Percentiles rank a stretch among this genome's conserved stretches.
Evolutionary conservation across 2,329 filamentous ascomycete species (phyloP).

Genomic region (Penicillium sp.): DNA sequence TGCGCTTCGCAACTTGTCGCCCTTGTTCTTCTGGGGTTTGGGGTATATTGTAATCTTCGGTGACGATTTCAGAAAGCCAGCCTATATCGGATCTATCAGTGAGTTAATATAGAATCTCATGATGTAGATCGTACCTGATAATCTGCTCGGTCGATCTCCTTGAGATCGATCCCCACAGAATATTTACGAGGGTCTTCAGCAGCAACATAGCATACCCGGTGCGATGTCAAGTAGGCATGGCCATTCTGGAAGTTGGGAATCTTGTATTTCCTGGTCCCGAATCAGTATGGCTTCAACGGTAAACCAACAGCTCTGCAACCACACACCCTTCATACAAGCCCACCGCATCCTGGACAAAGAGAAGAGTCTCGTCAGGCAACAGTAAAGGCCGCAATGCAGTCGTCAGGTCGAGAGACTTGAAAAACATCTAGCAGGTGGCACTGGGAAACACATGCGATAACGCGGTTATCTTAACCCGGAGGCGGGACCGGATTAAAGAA

Average conservation of each 20-base stretch:
- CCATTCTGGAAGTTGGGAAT: slow-evolving; percentile 91
- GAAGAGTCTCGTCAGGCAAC: slow-evolving; percentile 85
- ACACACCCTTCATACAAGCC: slow-evolving; percentile 94
- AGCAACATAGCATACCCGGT: slow-evolving; percentile 93
- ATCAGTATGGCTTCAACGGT: slow-evolving; percentile 16
- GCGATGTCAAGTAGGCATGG: slow-evolving; percentile 93
- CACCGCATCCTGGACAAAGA: slow-evolving; percentile 97
- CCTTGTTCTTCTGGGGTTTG: slow-evolving; percentile 69
- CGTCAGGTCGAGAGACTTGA: slow-evolving; percentile 92
- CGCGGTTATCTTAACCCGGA: slow-evolving; percentile 1
- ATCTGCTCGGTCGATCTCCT: slow-evolving; percentile 85
- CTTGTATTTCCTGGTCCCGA: slow-evolving; percentile 75
- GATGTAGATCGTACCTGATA: slow-evolving; percentile 64
- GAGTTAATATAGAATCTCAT: not conserved
- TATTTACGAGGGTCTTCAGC: slow-evolving; percentile 79
- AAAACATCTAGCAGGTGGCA: slow-evolving; percentile 76
- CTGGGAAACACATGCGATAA: not conserved
- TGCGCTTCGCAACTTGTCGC: slow-evolving; percentile 53
- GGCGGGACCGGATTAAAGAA: slow-evolving; percentile 11
- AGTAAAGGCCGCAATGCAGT: slow-evolving; percentile 92
- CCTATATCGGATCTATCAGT: slow-evolving; percentile 47
- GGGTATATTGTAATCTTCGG: slow-evolving; percentile 87
- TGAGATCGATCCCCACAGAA: slow-evolving; percentile 81
- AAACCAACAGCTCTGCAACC: not conserved
- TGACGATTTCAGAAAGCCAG: slow-evolving; percentile 91